These are phyloP conservation scores for Diaporthe longicolla DNA, from an alignment of 2,329 filamentous ascomycete genomes.

Conservation along the genomic window DNA sequence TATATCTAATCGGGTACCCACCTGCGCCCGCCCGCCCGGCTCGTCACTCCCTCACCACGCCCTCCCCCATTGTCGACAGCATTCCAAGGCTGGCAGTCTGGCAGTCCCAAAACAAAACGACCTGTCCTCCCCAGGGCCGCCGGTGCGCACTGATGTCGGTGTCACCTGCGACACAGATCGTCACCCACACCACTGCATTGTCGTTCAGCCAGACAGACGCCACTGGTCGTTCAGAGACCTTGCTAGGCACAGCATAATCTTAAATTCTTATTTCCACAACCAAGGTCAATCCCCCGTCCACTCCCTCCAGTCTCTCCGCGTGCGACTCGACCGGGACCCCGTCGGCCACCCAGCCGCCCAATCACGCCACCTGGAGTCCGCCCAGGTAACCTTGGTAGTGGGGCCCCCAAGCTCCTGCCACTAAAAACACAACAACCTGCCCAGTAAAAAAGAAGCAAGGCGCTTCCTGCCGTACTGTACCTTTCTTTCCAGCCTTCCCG, in stretches of 20 bases:
- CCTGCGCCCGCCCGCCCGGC: background rate
- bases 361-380: conserved; percentile 19
- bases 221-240: conserved; percentile 1
- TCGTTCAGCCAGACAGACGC: conserved; percentile 1
- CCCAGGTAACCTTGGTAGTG: conserved; percentile 22
- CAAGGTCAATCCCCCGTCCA: conserved; percentile 37
- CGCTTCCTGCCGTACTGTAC: background rate
- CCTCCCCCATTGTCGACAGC: conserved; percentile 11
- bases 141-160: conserved; percentile 32
- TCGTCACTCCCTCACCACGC: conserved; percentile 14
- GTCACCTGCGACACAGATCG: conserved; percentile 27
- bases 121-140: background rate
- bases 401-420: conserved; percentile 30
- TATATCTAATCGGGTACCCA: conserved; percentile 32
- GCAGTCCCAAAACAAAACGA: conserved; percentile 1
- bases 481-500: conserved; percentile 23
- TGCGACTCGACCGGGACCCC: conserved; percentile 17
- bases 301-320: background rate
- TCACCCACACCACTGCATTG: conserved; percentile 13
- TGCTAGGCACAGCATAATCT: conserved; percentile 20
- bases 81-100: conserved; percentile 29
- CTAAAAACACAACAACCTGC: conserved; percentile 30
- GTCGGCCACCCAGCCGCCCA: conserved; percentile 36
- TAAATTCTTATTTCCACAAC: conserved; percentile 30
- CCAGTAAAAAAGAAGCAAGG: conserved; percentile 20